Percentiles rank a stretch among this genome's conserved stretches.
These are phyloP conservation scores for Neurospora sp. DNA, from an alignment of 495 filamentous ascomycete genomes.

Conservation along the genomic window DNA sequence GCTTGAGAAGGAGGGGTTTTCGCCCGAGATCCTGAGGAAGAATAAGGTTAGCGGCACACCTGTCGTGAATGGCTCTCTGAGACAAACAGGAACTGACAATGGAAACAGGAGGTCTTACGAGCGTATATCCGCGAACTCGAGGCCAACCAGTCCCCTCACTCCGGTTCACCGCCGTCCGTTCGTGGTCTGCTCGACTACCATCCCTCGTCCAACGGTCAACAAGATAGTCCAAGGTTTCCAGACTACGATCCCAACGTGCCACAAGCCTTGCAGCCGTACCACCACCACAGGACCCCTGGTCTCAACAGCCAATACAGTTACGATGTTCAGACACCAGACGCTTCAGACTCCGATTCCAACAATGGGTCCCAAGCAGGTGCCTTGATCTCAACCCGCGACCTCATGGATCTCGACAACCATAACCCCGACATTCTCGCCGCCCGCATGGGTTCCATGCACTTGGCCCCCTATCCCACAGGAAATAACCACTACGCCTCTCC, in stretches of 20 bases:
- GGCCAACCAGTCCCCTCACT: conserved; percentile 20
- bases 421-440: conserved; percentile 17
- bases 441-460: conserved; percentile 22
- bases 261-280: conserved; percentile 5
- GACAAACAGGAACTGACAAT: background rate
- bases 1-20: conserved; percentile 42
- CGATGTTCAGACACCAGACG: conserved; percentile 24
- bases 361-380: conserved; percentile 14
- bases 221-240: conserved; percentile 7
- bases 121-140: conserved; percentile 46
- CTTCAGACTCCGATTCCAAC: conserved; percentile 15
- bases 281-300: conserved; percentile 7
- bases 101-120: conserved; percentile 37
- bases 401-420: conserved; percentile 30
- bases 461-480: conserved; percentile 12
- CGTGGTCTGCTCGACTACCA: conserved; percentile 24
- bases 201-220: conserved; percentile 6
- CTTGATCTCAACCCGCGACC: conserved; percentile 35
- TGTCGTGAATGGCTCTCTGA: background rate
- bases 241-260: conserved; percentile 5
- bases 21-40: conserved; percentile 34
- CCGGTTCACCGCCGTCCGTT: conserved; percentile 29
- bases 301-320: conserved; percentile 19
- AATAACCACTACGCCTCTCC: conserved; percentile 18
- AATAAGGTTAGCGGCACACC: conserved; percentile 32